These are phyloP conservation scores for Hypholoma sublateritium DNA, from an alignment of 768 basidiomycete genomes.

Conservation along the genomic window DNA sequence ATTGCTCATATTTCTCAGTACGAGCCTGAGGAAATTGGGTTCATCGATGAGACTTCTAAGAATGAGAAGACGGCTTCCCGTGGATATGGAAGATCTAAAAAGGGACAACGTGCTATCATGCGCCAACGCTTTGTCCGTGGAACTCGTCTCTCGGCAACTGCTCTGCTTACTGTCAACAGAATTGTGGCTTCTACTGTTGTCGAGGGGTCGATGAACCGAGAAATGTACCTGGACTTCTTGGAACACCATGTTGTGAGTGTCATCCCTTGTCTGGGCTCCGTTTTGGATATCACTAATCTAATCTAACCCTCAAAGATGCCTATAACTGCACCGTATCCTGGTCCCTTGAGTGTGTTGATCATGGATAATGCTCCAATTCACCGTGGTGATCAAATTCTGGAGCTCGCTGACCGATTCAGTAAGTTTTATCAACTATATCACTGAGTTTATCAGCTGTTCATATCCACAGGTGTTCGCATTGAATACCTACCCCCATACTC, in stretches of 20 bases:
- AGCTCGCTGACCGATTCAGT: slow-evolving; percentile 16
- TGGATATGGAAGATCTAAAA: background rate
- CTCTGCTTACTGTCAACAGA: slow-evolving; percentile 25
- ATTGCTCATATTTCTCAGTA: slow-evolving; percentile 25
- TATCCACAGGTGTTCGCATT: slow-evolving; percentile 20
- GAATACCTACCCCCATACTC: slow-evolving; percentile 39
- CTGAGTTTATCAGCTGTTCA: background rate
- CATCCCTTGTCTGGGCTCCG: slow-evolving; percentile 24
- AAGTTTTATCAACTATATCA: background rate
- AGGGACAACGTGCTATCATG: background rate
- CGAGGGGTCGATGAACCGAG: slow-evolving; percentile 27
- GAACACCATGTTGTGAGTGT: slow-evolving; percentile 22
- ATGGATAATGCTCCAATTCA: background rate
- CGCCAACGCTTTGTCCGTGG: background rate
- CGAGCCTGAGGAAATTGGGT: slow-evolving; percentile 25
- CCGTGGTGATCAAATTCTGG: slow-evolving; percentile 19
- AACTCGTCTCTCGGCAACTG: slow-evolving; percentile 14
- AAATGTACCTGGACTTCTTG: slow-evolving; percentile 22
- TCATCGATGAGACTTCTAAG: slow-evolving; percentile 30
- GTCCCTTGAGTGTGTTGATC: slow-evolving; percentile 22
- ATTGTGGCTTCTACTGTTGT: slow-evolving; percentile 25
- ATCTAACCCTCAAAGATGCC: slow-evolving; percentile 10
- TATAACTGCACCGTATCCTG: slow-evolving; percentile 21
- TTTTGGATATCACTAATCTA: slow-evolving; percentile 22
- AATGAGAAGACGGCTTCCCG: slow-evolving; percentile 20